Evolutionary conservation across 2,329 filamentous ascomycete species (phyloP).

Genomic region (Cyphellophora europaea): DNA sequence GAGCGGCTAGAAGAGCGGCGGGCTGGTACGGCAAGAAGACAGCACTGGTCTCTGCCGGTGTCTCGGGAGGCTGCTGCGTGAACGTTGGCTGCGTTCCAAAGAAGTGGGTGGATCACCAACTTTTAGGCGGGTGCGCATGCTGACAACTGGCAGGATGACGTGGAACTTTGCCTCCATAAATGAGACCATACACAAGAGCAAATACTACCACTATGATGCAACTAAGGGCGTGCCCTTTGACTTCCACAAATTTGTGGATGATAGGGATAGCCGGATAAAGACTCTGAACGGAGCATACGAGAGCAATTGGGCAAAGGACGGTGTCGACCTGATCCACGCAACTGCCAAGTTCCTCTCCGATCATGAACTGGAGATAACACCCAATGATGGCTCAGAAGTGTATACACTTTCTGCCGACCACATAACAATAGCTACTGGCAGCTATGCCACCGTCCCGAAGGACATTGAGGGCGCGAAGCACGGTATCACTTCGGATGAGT

Average conservation of each 20-base stretch:
- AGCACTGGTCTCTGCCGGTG: conserved; percentile 40
- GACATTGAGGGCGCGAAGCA: conserved; percentile 36
- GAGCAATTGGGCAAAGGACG: conserved; percentile 39
- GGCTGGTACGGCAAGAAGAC: conserved; percentile 45
- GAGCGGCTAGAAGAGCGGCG: conserved; percentile 38
- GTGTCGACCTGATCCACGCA: conserved; percentile 41
- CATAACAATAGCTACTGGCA: conserved; percentile 40
- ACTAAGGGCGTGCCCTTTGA: conserved; percentile 32
- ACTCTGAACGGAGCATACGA: conserved; percentile 40
- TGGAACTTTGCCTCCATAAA: conserved; percentile 43
- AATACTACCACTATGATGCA: conserved; percentile 39
- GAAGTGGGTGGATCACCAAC: too few relatives aligned
- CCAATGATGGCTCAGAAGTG: conserved; percentile 31
- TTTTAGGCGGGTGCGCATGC: too few relatives aligned
- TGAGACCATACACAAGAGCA: conserved; percentile 35
- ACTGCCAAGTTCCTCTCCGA: conserved; percentile 36
- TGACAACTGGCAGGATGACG: too few relatives aligned
- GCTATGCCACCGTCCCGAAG: conserved; percentile 33
- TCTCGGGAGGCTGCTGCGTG: conserved; percentile 41
- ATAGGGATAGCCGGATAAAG: conserved; percentile 36
- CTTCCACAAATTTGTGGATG: conserved; percentile 38
- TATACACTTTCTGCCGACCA: conserved; percentile 34
- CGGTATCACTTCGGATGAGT: conserved; percentile 43
- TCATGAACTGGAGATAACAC: conserved; percentile 34
- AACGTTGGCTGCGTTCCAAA: conserved; percentile 39